These are phyloP conservation scores for Hypholoma sublateritium DNA, from an alignment of 768 basidiomycete species.

Conservation along the genomic window DNA sequence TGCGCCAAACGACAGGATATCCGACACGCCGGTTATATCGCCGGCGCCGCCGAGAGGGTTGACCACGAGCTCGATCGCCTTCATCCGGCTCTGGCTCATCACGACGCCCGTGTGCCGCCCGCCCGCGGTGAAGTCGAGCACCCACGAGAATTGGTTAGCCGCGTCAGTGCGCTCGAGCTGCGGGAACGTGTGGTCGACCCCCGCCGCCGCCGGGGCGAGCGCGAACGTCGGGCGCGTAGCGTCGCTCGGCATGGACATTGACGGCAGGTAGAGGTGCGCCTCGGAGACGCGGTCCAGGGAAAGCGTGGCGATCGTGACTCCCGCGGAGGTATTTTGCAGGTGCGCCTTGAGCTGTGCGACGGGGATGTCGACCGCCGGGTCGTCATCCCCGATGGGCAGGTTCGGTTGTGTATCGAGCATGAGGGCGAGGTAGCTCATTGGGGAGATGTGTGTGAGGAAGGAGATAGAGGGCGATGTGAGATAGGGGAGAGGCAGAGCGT, in stretches of 20 bases:
- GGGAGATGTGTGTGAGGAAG: slow-evolving; percentile 72
- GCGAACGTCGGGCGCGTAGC: slow-evolving; percentile 52
- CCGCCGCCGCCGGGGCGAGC: slow-evolving; percentile 43
- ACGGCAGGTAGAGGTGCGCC: slow-evolving; percentile 38
- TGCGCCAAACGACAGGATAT: slow-evolving; percentile 45
- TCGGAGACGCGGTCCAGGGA: slow-evolving; percentile 35
- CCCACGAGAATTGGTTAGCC: slow-evolving; percentile 46
- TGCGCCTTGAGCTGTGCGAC: slow-evolving; percentile 44
- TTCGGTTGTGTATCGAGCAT: slow-evolving; percentile 33
- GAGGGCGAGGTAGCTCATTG: slow-evolving; percentile 65
- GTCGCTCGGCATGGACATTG: slow-evolving; percentile 46
- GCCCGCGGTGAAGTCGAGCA: slow-evolving; percentile 69
- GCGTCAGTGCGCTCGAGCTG: slow-evolving; percentile 31
- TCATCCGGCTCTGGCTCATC: slow-evolving; percentile 72
- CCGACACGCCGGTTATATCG: slow-evolving; percentile 31
- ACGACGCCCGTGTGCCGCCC: slow-evolving; percentile 58
- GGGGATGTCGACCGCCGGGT: slow-evolving; percentile 53
- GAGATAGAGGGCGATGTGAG: slow-evolving; percentile 66
- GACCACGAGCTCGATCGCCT: slow-evolving; percentile 66
- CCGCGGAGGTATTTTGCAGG: slow-evolving; percentile 41
- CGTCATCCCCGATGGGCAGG: slow-evolving; percentile 15
- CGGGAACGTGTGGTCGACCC: slow-evolving; percentile 54
- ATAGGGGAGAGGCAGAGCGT: slow-evolving; percentile 73
- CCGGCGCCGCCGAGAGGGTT: slow-evolving; percentile 51
- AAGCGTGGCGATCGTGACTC: slow-evolving; percentile 58